Conservation (phyloP, 1,284 basidiomycete species). For the Tilletia indica region DNA sequence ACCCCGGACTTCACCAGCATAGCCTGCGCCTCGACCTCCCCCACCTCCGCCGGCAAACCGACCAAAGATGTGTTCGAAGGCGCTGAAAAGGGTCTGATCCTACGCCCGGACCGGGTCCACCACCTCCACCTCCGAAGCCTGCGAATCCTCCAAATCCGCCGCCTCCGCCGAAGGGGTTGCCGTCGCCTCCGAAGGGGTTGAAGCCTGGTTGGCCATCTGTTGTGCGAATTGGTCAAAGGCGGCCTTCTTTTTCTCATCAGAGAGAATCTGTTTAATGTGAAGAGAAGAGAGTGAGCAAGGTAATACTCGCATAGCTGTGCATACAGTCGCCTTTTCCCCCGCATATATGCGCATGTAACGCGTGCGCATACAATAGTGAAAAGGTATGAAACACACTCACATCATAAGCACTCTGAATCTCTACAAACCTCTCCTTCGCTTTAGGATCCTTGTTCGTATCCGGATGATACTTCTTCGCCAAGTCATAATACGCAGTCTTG, state of each 20-base stretch:
- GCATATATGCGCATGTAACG: not conserved
- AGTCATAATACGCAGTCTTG: constrained; percentile 92
- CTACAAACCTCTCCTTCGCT: constrained; percentile 88
- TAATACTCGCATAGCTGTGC: not conserved
- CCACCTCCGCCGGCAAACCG: constrained; percentile 59
- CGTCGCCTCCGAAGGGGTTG: constrained; percentile 65
- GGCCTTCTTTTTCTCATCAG: constrained; percentile 88
- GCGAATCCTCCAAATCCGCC: constrained; percentile 66
- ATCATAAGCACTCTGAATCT: constrained; percentile 97
- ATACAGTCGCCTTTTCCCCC: not conserved
- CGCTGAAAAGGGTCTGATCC: constrained; percentile 27
- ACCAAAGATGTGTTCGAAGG: constrained; percentile 87
- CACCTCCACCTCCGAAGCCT: constrained; percentile 58
- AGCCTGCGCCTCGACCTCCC: constrained; percentile 61
- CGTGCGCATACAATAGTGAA: not conserved
- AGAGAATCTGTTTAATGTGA: constrained; percentile 49
- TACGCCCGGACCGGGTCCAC: constrained; percentile 47
- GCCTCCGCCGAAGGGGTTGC: constrained; percentile 63
- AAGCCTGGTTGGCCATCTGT: constrained; percentile 88
- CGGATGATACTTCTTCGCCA: constrained; percentile 96
- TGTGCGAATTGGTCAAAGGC: constrained; percentile 91
- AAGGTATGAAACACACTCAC: constrained; percentile 60
- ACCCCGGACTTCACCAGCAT: constrained; percentile 65
- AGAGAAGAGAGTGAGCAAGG: not conserved
- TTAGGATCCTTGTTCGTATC: constrained; percentile 91